These are phyloP conservation scores for Podosphaera fusca DNA, from an alignment of 2,329 filamentous ascomycete genomes.

Conservation along the genomic window DNA sequence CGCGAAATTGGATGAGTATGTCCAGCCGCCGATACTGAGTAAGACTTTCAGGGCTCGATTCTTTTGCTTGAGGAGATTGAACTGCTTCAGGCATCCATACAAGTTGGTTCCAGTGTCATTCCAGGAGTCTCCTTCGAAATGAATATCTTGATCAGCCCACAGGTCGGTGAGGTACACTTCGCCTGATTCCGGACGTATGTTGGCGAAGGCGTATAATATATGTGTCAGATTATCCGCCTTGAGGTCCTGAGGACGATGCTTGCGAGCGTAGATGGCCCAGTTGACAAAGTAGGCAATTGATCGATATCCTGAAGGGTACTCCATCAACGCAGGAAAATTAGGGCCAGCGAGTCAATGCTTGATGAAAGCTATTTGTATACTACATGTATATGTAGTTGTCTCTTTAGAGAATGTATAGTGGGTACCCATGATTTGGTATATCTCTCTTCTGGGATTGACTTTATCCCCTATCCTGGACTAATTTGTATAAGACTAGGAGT, in stretches of 20 bases:
- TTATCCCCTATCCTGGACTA: no score
- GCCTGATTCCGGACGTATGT: conserved; percentile 54
- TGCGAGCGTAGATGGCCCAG: conserved; percentile 63
- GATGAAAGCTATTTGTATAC: no score
- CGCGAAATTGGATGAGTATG: conserved; percentile 69
- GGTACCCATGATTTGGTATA: no score
- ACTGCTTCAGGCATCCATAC: conserved; percentile 75
- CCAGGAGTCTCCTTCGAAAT: conserved; percentile 44
- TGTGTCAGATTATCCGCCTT: conserved; percentile 67
- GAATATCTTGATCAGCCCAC: conserved; percentile 35
- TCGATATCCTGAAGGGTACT: conserved; percentile 23
- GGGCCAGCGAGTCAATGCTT: no score
- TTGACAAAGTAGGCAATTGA: conserved; percentile 23
- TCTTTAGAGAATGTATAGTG: no score
- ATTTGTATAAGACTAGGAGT: no score
- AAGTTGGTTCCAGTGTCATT: conserved; percentile 56
- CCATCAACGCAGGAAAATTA: no score
- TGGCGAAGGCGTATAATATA: conserved; percentile 76
- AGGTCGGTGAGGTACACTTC: conserved; percentile 47
- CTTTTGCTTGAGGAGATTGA: conserved; percentile 58
- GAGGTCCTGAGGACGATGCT: conserved; percentile 68
- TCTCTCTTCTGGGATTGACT: no score
- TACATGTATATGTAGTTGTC: no score
- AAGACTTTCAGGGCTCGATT: conserved; percentile 71
- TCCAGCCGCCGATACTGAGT: conserved; percentile 80